These are phyloP conservation scores for Aspergillus olivimuriae DNA, from an alignment of 495 filamentous ascomycete species.

Conservation along the genomic window DNA sequence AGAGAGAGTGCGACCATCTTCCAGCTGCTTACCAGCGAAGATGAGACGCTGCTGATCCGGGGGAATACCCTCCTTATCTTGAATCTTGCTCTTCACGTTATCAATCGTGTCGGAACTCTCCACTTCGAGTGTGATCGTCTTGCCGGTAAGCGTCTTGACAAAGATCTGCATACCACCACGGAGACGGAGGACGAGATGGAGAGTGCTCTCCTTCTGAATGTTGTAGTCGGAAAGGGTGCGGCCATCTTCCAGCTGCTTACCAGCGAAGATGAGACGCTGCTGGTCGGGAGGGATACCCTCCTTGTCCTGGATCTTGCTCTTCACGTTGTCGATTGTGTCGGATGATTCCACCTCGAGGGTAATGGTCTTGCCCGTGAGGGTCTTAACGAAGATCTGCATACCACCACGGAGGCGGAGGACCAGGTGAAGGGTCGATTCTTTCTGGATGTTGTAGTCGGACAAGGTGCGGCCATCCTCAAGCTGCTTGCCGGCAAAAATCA, in stretches of 20 bases:
- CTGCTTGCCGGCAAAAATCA: constrained; percentile 70
- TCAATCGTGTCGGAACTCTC: constrained; percentile 88
- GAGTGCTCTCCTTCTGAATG: constrained; percentile 98
- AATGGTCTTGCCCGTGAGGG: constrained; percentile 66
- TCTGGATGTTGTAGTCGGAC: constrained; percentile 71
- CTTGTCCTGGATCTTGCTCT: constrained; percentile 97
- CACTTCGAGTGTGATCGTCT: constrained; percentile 88
- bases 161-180: constrained; percentile 98
- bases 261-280: constrained; percentile 92
- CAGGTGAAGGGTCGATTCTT: constrained; percentile 64
- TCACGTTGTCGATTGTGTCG: constrained; percentile 98
- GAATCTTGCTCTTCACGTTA: constrained; percentile 89
- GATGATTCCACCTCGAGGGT: constrained; percentile 65
- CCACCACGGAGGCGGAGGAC: constrained; percentile 68
- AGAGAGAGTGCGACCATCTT: constrained; percentile 75
- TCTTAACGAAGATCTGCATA: constrained; percentile 73
- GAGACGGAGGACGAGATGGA: constrained; percentile 92
- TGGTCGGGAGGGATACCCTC: constrained; percentile 94
- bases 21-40: constrained; percentile 87
- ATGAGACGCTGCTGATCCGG: constrained; percentile 87
- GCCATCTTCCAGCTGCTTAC: constrained; percentile 89
- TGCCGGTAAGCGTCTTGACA: constrained; percentile 88
- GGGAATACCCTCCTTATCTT: constrained; percentile 88
- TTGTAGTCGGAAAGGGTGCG: constrained; percentile 98
- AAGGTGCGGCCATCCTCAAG: constrained; percentile 66